Evolutionary conservation across 106 monocot genomes (phyloP).

Genomic region (Phalaenopsis aphrodite): DNA sequence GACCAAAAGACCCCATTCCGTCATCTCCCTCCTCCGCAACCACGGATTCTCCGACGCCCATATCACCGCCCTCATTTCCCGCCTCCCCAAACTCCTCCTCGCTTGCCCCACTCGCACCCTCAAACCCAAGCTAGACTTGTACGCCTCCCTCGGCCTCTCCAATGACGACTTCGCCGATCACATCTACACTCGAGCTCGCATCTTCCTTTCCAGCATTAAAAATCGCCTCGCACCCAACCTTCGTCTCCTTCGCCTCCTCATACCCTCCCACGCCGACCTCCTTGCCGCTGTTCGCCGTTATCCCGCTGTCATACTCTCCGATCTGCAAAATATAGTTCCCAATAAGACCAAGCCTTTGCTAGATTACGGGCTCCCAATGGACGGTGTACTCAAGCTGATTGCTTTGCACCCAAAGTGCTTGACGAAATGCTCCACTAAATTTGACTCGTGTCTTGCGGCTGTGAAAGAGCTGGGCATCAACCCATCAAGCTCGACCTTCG

Average conservation of each 20-base stretch:
- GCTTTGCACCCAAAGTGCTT: slow-evolving; percentile 1
- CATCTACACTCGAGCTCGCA: slow-evolving; percentile 6
- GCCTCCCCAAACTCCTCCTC: slow-evolving; percentile 24
- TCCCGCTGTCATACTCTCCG: slow-evolving; percentile 3
- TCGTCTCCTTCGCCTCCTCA: slow-evolving; percentile 8
- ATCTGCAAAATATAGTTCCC: slow-evolving; percentile 1
- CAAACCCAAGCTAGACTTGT: slow-evolving; percentile 45
- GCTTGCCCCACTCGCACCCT: slow-evolving; percentile 19
- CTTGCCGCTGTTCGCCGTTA: slow-evolving; percentile 3
- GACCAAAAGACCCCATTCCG: slow-evolving; percentile 20
- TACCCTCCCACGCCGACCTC: slow-evolving; percentile 8
- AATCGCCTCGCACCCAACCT: slow-evolving; percentile 6
- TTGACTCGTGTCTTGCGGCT: not conserved
- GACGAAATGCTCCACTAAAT: not conserved
- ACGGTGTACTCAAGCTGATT: slow-evolving; percentile 8
- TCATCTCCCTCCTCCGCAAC: slow-evolving; percentile 22
- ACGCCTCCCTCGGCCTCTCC: slow-evolving; percentile 20
- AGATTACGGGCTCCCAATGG: slow-evolving; percentile 7
- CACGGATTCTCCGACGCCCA: slow-evolving; percentile 28
- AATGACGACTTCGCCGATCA: slow-evolving; percentile 7
- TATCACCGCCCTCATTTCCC: slow-evolving; percentile 22
- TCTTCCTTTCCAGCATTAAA: slow-evolving; percentile 16
- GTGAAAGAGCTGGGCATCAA: slow-evolving; percentile 14
- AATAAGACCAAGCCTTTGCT: slow-evolving; percentile 11
- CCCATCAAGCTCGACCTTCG: slow-evolving; percentile 17